Base-by-base conservation (phyloP, 2,329 filamentous ascomycete species). In the Pseudogymnoascus sp. region DNA sequence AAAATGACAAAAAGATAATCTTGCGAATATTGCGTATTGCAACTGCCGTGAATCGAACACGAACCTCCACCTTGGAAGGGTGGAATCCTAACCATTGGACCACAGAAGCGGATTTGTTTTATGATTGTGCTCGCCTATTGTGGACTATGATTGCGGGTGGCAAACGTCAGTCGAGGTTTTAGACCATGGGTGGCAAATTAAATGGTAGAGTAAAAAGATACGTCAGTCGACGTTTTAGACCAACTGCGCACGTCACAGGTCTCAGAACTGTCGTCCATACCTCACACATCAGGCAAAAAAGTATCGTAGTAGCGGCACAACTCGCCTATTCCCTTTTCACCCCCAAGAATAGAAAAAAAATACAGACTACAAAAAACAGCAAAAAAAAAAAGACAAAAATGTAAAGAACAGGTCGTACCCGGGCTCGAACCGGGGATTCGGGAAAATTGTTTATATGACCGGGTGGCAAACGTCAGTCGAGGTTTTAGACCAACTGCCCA, bases 41-140 rank as follows among this genome's bases (percentile, higher is more conserved):
- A 59, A 59, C 52, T 37, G 52, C 52, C 52, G 52, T 59, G 52
- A 59, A 59, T 59, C 52, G 52, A 59, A 59, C 52, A 59, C 52
- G 52, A 58, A 58, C 49, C 49, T 58, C 49, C 49, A 58, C 49
- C 49, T 58, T 58, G 49, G 49, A 58, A 58, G 52, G 52, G 52
- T 59, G 64, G 68, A 29, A 68, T 61, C 21, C 64, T 16, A 61
- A 62, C 14, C 35, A 66, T 59, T 58, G 49, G 49, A 58, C 52
- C 52, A 59, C 52, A 37, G 52, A 55, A 55, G 31, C 45, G 26
- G 61, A 38, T 35, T 43, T 33, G 41, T 45, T 45, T 45, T 6
- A 26, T 45, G 21, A 45, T 8, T 45, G 39, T 26, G 41, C 21
- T 45, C 21, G 21, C 5, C 3, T 45, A 45, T 45, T 45, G 21